These are phyloP conservation scores for Chrysoporthe cubensis DNA, from an alignment of 2,329 filamentous ascomycete genomes.

Conservation along the genomic window DNA sequence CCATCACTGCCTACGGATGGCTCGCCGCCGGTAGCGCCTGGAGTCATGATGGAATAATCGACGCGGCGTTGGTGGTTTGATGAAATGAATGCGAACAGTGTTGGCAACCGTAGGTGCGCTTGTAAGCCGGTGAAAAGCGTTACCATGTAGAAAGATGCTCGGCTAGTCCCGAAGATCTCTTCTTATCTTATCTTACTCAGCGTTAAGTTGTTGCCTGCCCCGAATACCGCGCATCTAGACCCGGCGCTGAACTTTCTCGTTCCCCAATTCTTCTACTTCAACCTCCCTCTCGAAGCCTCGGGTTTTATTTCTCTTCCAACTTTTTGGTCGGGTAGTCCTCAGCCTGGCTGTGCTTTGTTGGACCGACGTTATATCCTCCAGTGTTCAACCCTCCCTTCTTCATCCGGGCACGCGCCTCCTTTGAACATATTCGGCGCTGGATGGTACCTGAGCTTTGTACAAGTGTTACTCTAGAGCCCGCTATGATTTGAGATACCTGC, in stretches of 20 bases:
- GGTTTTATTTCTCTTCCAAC: not conserved
- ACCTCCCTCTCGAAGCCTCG: not conserved
- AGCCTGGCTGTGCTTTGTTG: not conserved
- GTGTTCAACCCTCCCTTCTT: not conserved
- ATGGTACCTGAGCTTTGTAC: not conserved
- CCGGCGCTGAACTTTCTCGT: constrained; percentile 3
- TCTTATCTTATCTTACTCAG: constrained; percentile 1
- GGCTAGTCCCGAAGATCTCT: not conserved
- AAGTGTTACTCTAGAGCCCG: not conserved
- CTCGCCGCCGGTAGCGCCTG: constrained; percentile 54
- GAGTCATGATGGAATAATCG: constrained; percentile 55
- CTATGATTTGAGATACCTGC: not conserved
- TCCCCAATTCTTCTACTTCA: not conserved
- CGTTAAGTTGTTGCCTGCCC: not conserved
- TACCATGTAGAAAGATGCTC: too few relatives aligned
- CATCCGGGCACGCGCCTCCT: not conserved
- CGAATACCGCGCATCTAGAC: not conserved
- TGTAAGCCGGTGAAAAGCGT: not conserved
- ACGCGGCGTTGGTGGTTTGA: constrained; percentile 28
- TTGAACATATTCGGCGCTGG: not conserved
- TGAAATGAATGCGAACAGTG: constrained; percentile 15
- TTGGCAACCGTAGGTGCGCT: too few relatives aligned
- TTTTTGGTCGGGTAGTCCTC: not conserved
- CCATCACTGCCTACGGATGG: constrained; percentile 60
- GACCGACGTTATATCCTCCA: too few relatives aligned